Evolutionary conservation across 331 rosid species (phyloP).

Genomic region (Phaseolus coccineus): DNA sequence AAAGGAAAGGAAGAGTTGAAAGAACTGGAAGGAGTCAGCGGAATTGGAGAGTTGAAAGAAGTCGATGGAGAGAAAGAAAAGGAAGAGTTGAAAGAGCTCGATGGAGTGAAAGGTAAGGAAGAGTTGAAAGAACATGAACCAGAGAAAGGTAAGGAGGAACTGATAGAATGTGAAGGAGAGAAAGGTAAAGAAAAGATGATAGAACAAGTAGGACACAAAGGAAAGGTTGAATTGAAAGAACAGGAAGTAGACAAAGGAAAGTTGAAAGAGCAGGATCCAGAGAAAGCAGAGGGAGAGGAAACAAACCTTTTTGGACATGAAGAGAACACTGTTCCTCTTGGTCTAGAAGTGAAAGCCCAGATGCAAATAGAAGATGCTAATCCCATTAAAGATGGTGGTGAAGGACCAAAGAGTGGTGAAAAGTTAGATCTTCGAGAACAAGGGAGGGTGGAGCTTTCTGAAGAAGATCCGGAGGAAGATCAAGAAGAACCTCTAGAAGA

Average conservation of each 20-base stretch:
- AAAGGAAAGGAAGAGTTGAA: conserved; percentile 18
- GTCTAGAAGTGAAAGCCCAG: conserved; percentile 44
- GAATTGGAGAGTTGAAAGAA: conserved; percentile 23
- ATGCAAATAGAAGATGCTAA: conserved; percentile 48
- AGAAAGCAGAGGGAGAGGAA: conserved; percentile 46
- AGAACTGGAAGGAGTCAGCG: conserved; percentile 33
- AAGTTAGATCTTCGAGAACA: conserved; percentile 61
- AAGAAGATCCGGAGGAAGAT: conserved; percentile 57
- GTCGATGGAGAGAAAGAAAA: conserved; percentile 38
- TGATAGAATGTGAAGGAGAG: conserved; percentile 23
- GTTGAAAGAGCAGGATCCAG: conserved; percentile 22
- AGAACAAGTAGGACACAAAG: conserved; percentile 30
- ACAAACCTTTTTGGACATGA: conserved; percentile 38
- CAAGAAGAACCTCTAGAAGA: conserved; percentile 57
- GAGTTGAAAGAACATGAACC: conserved; percentile 23
- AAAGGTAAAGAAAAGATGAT: conserved; percentile 36
- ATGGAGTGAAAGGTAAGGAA: conserved; percentile 36
- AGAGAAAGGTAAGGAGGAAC: conserved; percentile 29
- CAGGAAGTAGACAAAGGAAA: conserved; percentile 30
- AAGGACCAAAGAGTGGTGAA: conserved; percentile 46
- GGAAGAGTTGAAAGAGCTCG: conserved; percentile 10
- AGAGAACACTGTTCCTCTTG: conserved; percentile 36
- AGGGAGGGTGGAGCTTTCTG: conserved; percentile 55
- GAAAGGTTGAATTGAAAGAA: background rate
- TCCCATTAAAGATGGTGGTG: conserved; percentile 45